These are phyloP conservation scores for Diaporthe sp. DNA, from an alignment of 2,329 filamentous ascomycete species.

Conservation along the genomic window DNA sequence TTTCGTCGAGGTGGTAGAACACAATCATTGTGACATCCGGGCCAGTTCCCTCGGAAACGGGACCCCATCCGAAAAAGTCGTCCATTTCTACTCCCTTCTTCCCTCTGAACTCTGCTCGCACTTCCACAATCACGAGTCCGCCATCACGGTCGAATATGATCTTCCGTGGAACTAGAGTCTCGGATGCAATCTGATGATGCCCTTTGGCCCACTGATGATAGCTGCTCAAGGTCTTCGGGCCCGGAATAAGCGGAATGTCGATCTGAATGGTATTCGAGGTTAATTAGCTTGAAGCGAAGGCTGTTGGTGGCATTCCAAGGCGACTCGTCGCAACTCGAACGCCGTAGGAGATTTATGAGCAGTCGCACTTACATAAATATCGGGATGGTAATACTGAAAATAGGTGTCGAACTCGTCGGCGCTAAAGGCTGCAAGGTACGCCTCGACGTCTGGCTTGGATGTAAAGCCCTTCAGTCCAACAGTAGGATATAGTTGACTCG, in stretches of 20 bases:
- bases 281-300: background rate
- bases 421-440: constrained; percentile 15
- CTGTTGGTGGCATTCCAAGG: background rate
- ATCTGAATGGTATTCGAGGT: background rate
- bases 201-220: constrained; percentile 18
- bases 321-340: background rate
- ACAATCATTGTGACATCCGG: constrained; percentile 15
- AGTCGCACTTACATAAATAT: background rate
- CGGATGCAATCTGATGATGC: constrained; percentile 12
- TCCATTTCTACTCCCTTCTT: constrained; percentile 5
- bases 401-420: constrained; percentile 1
- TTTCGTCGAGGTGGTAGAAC: constrained; percentile 20
- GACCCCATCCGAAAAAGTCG: constrained; percentile 19
- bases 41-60: background rate
- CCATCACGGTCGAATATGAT: constrained; percentile 17
- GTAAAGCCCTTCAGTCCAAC: constrained; percentile 6
- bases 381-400: constrained; percentile 23
- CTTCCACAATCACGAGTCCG: background rate
- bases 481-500: background rate
- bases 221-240: background rate
- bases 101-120: constrained; percentile 8
- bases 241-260: background rate
- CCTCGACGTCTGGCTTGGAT: constrained; percentile 16
- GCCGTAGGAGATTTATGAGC: background rate
- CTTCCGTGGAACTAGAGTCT: constrained; percentile 11